Evolutionary conservation across 768 basidiomycete genomes (phyloP).

Genomic region (Hydnum rufescens): DNA sequence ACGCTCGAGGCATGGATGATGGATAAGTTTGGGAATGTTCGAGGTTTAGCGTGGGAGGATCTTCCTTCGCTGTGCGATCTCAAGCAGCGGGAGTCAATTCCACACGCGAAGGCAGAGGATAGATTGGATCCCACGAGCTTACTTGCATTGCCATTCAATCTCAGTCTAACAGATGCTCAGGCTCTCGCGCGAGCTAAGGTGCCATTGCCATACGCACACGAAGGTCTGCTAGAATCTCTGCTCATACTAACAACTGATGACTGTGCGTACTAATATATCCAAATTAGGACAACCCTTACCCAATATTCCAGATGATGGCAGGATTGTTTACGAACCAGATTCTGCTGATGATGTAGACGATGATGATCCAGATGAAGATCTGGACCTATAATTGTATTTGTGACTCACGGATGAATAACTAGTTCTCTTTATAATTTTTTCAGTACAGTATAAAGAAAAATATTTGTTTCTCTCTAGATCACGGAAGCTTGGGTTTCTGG

Average conservation of each 20-base stretch:
- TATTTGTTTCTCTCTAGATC: too few species aligned
- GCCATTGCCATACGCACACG: slow-evolving; percentile 77
- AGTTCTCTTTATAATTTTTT: too few species aligned
- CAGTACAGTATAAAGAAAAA: too few species aligned
- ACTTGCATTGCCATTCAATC: slow-evolving; percentile 77
- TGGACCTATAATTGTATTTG: slow-evolving; percentile 31
- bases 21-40: slow-evolving; percentile 6
- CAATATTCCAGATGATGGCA: slow-evolving; percentile 3
- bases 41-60: neutral
- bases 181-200: slow-evolving; percentile 61
- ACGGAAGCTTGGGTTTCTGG: too few species aligned
- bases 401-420: too few species aligned
- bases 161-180: slow-evolving; percentile 65
- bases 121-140: slow-evolving; percentile 37
- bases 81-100: neutral
- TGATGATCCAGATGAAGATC: slow-evolving; percentile 88
- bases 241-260: neutral
- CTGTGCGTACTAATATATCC: neutral
- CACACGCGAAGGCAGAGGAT: neutral
- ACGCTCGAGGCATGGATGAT: slow-evolving; percentile 32
- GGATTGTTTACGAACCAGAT: slow-evolving; percentile 77
- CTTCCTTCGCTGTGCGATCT: slow-evolving; percentile 4
- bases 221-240: slow-evolving; percentile 28
- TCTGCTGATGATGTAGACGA: slow-evolving; percentile 90
- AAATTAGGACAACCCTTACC: slow-evolving; percentile 1